These are phyloP conservation scores for Psilocybe mexicana DNA, from an alignment of 1,284 basidiomycete genomes.

Conservation along the genomic window DNA sequence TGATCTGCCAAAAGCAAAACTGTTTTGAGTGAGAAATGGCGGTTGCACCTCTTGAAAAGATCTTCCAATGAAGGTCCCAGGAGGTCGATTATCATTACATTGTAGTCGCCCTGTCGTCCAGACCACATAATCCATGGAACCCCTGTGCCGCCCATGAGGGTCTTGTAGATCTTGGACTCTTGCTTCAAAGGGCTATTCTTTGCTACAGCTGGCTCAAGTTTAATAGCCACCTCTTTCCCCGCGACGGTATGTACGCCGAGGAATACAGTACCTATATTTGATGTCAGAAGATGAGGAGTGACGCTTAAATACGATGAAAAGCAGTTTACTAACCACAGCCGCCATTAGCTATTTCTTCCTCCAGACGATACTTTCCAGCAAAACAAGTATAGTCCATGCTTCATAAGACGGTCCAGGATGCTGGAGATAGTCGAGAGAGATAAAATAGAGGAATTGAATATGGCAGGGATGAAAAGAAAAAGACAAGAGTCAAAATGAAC, in stretches of 20 bases:
- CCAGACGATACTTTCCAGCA: constrained; percentile 90
- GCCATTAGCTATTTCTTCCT: constrained; percentile 93
- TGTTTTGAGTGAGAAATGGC: constrained; percentile 91
- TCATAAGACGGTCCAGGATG: not conserved
- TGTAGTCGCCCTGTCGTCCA: constrained; percentile 93
- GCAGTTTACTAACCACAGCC: constrained; percentile 74
- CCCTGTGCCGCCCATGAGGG: constrained; percentile 89
- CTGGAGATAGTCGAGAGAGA: constrained; percentile 7
- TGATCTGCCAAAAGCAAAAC: constrained; percentile 92
- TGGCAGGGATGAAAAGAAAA: constrained; percentile 2
- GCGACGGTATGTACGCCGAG: constrained; percentile 94
- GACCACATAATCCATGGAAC: constrained; percentile 96
- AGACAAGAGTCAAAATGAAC: constrained; percentile 10
- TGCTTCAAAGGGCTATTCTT: constrained; percentile 78
- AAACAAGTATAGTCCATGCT: constrained; percentile 51
- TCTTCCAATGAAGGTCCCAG: constrained; percentile 93
- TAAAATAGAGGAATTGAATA: not conserved
- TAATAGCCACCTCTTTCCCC: constrained; percentile 96
- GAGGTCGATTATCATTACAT: constrained; percentile 96
- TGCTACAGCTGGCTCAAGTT: constrained; percentile 83
- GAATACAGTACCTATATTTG: constrained; percentile 79
- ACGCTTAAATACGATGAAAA: constrained; percentile 7
- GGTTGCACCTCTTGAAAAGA: constrained; percentile 94
- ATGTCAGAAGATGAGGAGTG: constrained; percentile 3
- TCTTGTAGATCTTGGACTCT: constrained; percentile 91